Conservation (phyloP, 78 protist genomes). For the Neovahlkampfia damariscottae region DNA sequence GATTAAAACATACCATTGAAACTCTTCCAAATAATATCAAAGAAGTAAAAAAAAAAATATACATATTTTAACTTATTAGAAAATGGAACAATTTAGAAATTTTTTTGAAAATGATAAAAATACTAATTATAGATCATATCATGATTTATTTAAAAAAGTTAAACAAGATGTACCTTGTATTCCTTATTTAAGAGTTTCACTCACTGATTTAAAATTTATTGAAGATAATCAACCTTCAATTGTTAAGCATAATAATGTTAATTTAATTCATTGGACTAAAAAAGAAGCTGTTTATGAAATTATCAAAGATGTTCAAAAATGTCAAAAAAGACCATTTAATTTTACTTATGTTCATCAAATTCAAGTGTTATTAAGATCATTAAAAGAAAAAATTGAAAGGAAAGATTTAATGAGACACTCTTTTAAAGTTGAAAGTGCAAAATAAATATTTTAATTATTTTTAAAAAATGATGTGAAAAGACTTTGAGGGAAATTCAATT, state of each 20-base stretch:
- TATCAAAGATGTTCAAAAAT: conserved; percentile 45
- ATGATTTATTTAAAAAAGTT: conserved; percentile 29
- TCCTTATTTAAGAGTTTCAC: conserved; percentile 47
- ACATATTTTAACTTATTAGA: conserved; percentile 42
- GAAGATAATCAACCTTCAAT: conserved; percentile 51
- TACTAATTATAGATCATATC: too few species aligned
- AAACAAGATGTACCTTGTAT: conserved; percentile 23
- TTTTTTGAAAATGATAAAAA: too few species aligned
- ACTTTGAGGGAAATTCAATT: too few species aligned
- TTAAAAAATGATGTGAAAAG: too few species aligned
- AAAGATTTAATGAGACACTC: neutral
- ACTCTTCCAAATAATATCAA: conserved; percentile 21
- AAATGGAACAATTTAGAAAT: conserved; percentile 46
- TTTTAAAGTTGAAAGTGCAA: too few species aligned
- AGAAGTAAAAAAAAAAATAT: conserved; percentile 16
- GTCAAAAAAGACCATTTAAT: conserved; percentile 43
- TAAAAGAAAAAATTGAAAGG: neutral
- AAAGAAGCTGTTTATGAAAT: conserved; percentile 14
- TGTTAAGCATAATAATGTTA: conserved; percentile 19
- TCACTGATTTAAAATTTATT: conserved; percentile 63
- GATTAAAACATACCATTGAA: conserved; percentile 55
- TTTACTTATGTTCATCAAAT: conserved; percentile 59
- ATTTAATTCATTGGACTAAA: conserved; percentile 51
- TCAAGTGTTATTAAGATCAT: conserved; percentile 7
- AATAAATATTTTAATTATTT: too few species aligned